phyloP scores from a whole-genome alignment of 352 stramenopile genomes.

The Pythium rhizo-oryzae region DNA sequence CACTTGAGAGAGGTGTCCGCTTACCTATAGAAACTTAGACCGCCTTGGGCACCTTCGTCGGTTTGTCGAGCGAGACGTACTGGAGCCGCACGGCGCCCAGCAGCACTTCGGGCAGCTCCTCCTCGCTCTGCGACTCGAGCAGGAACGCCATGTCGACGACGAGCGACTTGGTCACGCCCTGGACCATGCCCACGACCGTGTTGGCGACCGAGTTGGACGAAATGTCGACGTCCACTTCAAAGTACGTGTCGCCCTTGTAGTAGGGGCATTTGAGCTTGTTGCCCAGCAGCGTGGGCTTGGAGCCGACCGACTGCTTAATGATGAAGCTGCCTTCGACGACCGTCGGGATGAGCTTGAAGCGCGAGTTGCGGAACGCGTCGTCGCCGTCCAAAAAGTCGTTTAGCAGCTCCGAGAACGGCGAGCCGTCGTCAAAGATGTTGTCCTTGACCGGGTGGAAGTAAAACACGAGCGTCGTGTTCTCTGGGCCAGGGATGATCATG shows the following conservation, averaged over 20 bases:
- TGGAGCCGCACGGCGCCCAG: conserved; percentile 81
- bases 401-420: conserved; percentile 87
- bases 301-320: conserved; percentile 94
- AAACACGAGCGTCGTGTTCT: conserved; percentile 84
- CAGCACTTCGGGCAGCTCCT: conserved; percentile 87
- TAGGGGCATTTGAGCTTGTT: conserved; percentile 96
- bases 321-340: conserved; percentile 98
- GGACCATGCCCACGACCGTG: conserved; percentile 88
- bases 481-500: conserved; percentile 84
- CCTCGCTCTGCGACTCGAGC: conserved; percentile 82
- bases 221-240: conserved; percentile 97
- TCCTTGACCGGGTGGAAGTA: conserved; percentile 84
- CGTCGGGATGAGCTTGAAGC: conserved; percentile 98
- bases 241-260: conserved; percentile 90
- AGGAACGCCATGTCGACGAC: conserved; percentile 91
- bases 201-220: conserved; percentile 92
- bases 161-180: conserved; percentile 87
- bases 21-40: conserved; percentile 7
- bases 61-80: conserved; percentile 83
- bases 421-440: conserved; percentile 88
- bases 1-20: conserved; percentile 7
- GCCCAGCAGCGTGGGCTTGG: conserved; percentile 95
- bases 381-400: conserved; percentile 94
- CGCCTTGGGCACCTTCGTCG: conserved; percentile 48
- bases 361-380: conserved; percentile 95